Evolutionary conservation across 441 rosid species (phyloP).

Genomic region (Erysimum cheiri): DNA sequence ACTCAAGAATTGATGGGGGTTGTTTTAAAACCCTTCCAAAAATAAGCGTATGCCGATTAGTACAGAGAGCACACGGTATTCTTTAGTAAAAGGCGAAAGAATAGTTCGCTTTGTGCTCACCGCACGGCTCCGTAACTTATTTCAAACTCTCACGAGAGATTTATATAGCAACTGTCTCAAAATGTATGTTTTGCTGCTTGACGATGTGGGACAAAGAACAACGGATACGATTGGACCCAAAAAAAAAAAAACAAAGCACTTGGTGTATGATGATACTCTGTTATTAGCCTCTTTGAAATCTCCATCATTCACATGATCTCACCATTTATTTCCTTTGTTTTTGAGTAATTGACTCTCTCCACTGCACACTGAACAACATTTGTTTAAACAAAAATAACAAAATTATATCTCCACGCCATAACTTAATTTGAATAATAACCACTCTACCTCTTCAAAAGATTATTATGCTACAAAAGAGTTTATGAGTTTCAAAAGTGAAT

Average conservation of each 20-base stretch:
- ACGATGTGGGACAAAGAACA: conserved; percentile 2
- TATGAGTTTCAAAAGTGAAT: conserved; percentile 18
- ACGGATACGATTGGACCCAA: neutral
- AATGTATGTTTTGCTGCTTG: neutral
- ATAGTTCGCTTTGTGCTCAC: conserved; percentile 67
- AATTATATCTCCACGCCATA: neutral
- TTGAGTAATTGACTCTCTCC: neutral
- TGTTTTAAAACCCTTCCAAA: conserved; percentile 14
- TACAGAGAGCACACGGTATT: conserved; percentile 57
- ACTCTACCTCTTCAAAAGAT: neutral
- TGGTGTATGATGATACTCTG: too few species aligned
- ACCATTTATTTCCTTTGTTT: neutral
- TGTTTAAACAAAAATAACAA: too few species aligned
- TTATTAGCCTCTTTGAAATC: neutral
- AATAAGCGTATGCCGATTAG: conserved; percentile 29
- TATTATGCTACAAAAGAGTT: conserved; percentile 10
- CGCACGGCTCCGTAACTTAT: conserved; percentile 46
- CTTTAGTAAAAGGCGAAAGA: conserved; percentile 87
- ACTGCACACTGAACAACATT: neutral
- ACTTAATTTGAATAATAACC: neutral
- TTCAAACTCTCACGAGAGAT: neutral
- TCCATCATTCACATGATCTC: neutral
- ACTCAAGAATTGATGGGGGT: neutral
- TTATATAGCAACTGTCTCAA: neutral
- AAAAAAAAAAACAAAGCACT: neutral